Evolutionary conservation across 164 flowering plant genomes (phyloP), one percentile per base, ranked within the genome.

Genomic region (Chimonanthus salicifolius): DNA sequence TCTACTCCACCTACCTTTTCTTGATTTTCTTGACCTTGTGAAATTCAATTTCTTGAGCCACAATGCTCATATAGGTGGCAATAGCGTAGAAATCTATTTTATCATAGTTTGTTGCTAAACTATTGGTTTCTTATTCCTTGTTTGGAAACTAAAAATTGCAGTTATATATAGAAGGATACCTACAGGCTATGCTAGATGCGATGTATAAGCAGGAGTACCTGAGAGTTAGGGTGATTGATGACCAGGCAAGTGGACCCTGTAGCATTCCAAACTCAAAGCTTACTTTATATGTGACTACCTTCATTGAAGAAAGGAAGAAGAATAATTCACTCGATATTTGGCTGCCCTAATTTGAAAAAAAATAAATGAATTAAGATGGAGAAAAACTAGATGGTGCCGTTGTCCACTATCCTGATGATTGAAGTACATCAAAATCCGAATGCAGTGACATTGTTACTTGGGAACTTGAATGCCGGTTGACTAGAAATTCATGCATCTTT

Each of bases 141-240:
- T 76, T 62, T 64, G 20, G 50, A 67, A 58, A 70, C 3, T 46
- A 21, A 49, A 43, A 48, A 68, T 11, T 87, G 87, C 97, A 95
- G 99, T 76, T 91, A 68, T 95, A 92, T 78, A 85, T 95, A 21
- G 99, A 95, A 84, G 99, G 99, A 15, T 95, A 92, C 80, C 81
- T 95, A 74, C 99, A 92, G 83, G 99, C 99, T 68, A 88, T 92
- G 97, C 75, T 95, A 86, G 99, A 95, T 77, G 78, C 90, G 43
- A 75, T 87, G 65, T 95, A 91, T 81, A 90, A 88, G 79, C 99
- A 92, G 79, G 99, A 90, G 78, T 94, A 92, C 82, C 92, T 95
- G 33, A 82, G 93, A 81, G 97, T 95, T 72, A 85, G 90, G 83
- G 95, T 95, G 72, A 74, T 91, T 67, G 94, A 95, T 75, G 79